A percentile compares a stretch with the other conserved stretches of the same genome.
phyloP scores from a whole-genome alignment of 2,329 filamentous ascomycete genomes.

The Pseudocercospora pini-densiflorae region DNA sequence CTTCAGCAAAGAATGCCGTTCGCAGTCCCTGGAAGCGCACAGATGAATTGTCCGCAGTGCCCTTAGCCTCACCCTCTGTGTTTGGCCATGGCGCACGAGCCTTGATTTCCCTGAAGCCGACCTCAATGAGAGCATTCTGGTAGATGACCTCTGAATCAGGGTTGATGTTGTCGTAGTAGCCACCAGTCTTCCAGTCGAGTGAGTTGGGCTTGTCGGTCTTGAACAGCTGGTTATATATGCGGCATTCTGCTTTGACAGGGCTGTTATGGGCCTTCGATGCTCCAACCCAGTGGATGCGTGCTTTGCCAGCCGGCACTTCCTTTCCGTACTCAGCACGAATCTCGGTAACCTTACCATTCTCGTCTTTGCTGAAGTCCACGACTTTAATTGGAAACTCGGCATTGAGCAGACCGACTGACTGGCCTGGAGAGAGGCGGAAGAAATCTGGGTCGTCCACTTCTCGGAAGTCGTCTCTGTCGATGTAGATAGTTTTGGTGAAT shows the following conservation, averaged over 20 bases:
- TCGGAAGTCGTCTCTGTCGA: constrained; percentile 79
- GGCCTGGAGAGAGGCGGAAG: constrained; percentile 76
- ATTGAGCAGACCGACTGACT: constrained; percentile 74
- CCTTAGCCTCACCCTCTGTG: constrained; percentile 70
- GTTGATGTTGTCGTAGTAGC: constrained; percentile 84
- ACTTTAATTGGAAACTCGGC: constrained; percentile 72
- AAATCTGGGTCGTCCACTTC: constrained; percentile 74
- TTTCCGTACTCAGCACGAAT: constrained; percentile 73
- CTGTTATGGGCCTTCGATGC: constrained; percentile 66
- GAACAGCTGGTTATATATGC: constrained; percentile 83
- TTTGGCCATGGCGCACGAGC: constrained; percentile 80
- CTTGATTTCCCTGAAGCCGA: constrained; percentile 78
- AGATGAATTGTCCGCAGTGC: constrained; percentile 64
- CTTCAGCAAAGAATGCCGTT: constrained; percentile 81
- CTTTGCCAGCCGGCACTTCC: constrained; percentile 55
- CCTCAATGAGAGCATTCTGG: constrained; percentile 77
- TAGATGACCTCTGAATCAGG: constrained; percentile 83
- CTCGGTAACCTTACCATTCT: constrained; percentile 67
- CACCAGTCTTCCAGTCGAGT: constrained; percentile 69
- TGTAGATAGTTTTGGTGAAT: constrained; percentile 81
- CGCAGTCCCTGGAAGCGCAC: constrained; percentile 92
- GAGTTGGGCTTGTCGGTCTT: constrained; percentile 81
- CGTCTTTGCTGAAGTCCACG: constrained; percentile 69
- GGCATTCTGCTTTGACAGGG: constrained; percentile 69
- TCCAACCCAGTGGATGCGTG: constrained; percentile 85